A percentile compares a stretch with the other conserved stretches of the same genome.
phyloP scores from a whole-genome alignment of 768 basidiomycete genomes.

The Leccinum variicolor region DNA sequence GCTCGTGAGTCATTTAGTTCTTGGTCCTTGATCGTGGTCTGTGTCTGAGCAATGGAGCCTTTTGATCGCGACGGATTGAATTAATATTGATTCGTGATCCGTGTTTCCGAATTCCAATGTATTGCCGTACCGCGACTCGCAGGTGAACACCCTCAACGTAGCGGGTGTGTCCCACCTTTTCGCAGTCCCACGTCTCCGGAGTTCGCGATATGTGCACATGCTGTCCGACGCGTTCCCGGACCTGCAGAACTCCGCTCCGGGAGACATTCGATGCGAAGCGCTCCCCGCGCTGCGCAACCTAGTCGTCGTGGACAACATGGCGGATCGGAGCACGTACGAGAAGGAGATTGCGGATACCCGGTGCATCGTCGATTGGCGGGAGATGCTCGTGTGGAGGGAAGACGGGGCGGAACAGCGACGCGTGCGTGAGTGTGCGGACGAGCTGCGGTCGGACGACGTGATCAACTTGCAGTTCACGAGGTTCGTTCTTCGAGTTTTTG shows the following conservation, averaged over 20 bases:
- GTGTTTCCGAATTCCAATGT: background rate
- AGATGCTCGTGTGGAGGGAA: conserved; percentile 67
- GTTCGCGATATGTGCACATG: conserved; percentile 60
- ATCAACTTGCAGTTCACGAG: conserved; percentile 86
- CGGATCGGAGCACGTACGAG: conserved; percentile 37
- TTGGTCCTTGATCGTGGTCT: background rate
- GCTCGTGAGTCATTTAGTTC: conserved; percentile 43
- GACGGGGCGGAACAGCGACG: conserved; percentile 40
- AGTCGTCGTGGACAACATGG: conserved; percentile 63
- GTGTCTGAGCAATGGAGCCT: background rate
- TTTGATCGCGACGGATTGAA: background rate
- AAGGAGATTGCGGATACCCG: conserved; percentile 40
- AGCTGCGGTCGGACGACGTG: conserved; percentile 59
- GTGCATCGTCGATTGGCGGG: conserved; percentile 66
- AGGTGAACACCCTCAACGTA: conserved; percentile 62
- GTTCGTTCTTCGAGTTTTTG: conserved; percentile 33
- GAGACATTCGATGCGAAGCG: conserved; percentile 53
- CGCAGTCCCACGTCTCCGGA: conserved; percentile 64
- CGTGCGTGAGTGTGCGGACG: conserved; percentile 40
- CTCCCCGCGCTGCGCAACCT: conserved; percentile 63
- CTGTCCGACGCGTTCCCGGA: conserved; percentile 57
- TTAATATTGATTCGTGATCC: too few species aligned
- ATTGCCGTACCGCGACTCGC: background rate
- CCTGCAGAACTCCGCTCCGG: conserved; percentile 45
- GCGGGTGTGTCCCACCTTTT: conserved; percentile 69